A percentile compares a stretch with the other conserved stretches of the same genome.
Evolutionary conservation across 2,329 filamentous ascomycete genomes (phyloP).

Genomic region (Pochonia chlamydosporia): DNA sequence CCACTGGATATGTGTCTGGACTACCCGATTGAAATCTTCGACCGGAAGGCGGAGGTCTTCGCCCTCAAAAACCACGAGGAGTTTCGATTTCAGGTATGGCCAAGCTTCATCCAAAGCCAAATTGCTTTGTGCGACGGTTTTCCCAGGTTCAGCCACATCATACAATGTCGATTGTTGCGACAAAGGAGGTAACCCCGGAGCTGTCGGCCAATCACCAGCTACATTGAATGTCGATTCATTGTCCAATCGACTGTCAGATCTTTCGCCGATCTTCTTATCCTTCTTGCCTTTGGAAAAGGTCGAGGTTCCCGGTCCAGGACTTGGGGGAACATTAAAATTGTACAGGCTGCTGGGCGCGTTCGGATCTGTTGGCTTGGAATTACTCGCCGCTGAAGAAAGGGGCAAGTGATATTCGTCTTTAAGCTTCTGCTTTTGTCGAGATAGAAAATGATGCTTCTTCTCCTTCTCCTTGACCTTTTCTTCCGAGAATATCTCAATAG

Average conservation of each 20-base stretch:
- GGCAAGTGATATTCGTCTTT: conserved; percentile 70
- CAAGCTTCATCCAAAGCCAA: conserved; percentile 75
- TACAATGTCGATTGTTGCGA: conserved; percentile 39
- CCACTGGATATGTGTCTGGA: conserved; percentile 71
- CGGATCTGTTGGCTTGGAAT: conserved; percentile 70
- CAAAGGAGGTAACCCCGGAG: conserved; percentile 44
- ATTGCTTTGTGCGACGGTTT: conserved; percentile 56
- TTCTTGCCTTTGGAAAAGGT: conserved; percentile 79
- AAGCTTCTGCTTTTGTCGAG: conserved; percentile 72
- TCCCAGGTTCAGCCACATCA: conserved; percentile 49
- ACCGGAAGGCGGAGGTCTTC: conserved; percentile 75
- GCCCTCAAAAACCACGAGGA: conserved; percentile 74
- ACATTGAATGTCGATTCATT: conserved; percentile 41
- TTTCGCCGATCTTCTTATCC: conserved; percentile 76
- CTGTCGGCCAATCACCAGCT: conserved; percentile 45
- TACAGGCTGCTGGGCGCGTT: conserved; percentile 71
- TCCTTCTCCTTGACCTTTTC: conserved; percentile 52
- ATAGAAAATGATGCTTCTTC: conserved; percentile 75
- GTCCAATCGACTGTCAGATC: conserved; percentile 45
- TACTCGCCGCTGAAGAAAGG: conserved; percentile 70
- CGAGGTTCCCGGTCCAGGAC: conserved; percentile 58
- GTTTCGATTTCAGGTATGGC: conserved; percentile 70
- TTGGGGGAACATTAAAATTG: conserved; percentile 70
- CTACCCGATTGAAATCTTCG: conserved; percentile 76
- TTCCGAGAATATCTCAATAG: conserved; percentile 45